Conservation (phyloP, 129 eudicot species). For the Calendula officinalis region DNA sequence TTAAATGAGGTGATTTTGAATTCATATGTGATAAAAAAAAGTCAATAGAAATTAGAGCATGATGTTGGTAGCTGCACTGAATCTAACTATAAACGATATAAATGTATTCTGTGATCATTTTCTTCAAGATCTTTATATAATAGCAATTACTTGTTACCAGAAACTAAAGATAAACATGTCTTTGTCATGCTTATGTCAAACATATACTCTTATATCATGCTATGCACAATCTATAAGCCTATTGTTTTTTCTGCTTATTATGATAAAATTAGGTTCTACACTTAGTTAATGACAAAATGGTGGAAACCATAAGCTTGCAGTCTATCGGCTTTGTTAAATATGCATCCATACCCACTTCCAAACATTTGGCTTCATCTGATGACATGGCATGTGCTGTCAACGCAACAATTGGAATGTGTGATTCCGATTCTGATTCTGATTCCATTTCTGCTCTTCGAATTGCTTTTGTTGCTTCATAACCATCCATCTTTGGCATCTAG, state of each 20-base stretch:
- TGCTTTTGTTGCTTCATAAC: conserved; percentile 91
- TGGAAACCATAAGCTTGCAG: conserved; percentile 83
- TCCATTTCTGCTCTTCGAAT: conserved; percentile 68
- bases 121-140: not conserved
- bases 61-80: not conserved
- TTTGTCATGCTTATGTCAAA: conserved; percentile 16
- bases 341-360: conserved; percentile 98
- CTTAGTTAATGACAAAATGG: conserved; percentile 79
- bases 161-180: not conserved
- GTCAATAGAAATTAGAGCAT: not conserved
- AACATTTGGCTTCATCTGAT: conserved; percentile 89
- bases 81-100: not conserved
- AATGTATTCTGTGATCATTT: not conserved
- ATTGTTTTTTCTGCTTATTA: conserved; percentile 1
- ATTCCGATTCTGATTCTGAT: conserved; percentile 41
- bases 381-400: conserved; percentile 97
- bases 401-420: conserved; percentile 83
- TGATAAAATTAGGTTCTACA: conserved; percentile 23
- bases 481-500: conserved; percentile 99
- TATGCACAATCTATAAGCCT: conserved; percentile 8
- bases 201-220: not conserved
- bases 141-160: not conserved
- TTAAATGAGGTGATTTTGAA: not conserved
- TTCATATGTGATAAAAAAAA: too few species aligned
- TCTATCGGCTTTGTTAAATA: conserved; percentile 94